Evolutionary conservation across 164 flowering plant species (phyloP).

Genomic region (Pachysandra terminalis): DNA sequence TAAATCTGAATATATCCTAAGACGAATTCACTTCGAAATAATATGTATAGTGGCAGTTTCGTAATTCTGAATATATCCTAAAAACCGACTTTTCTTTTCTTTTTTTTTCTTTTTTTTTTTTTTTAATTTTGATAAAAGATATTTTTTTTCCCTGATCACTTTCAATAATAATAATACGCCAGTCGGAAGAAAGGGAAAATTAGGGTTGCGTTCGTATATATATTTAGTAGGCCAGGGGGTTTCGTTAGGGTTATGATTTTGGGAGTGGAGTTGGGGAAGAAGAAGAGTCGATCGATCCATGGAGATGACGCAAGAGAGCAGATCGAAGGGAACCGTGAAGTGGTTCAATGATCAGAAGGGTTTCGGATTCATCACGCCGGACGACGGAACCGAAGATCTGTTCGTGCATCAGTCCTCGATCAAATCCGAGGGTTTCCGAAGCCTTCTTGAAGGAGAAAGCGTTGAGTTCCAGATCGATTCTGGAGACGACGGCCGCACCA

Average conservation of each 20-base stretch:
- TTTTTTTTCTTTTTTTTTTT: too few species aligned
- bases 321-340: slow-evolving; percentile 37
- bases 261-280: not conserved
- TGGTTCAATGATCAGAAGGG: slow-evolving; percentile 61
- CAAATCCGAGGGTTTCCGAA: slow-evolving; percentile 54
- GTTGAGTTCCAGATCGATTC: slow-evolving; percentile 51
- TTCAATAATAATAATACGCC: too few species aligned
- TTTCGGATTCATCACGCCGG: slow-evolving; percentile 67
- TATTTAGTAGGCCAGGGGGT: not conserved
- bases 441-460: slow-evolving; percentile 41
- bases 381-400: slow-evolving; percentile 58
- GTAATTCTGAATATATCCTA: too few species aligned
- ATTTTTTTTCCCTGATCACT: too few species aligned
- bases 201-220: not conserved
- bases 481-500: slow-evolving; percentile 40
- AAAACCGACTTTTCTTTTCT: too few species aligned
- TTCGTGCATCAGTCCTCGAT: slow-evolving; percentile 76
- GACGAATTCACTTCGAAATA: too few species aligned
- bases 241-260: not conserved
- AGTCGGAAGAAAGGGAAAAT: too few species aligned
- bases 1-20: too few species aligned
- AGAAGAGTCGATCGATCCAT: slow-evolving; percentile 8
- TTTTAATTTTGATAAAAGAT: too few species aligned
- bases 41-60: too few species aligned
- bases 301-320: slow-evolving; percentile 37